phyloP scores from a whole-genome alignment of 2,329 filamentous ascomycete species.

The Thielaviopsis populi region DNA sequence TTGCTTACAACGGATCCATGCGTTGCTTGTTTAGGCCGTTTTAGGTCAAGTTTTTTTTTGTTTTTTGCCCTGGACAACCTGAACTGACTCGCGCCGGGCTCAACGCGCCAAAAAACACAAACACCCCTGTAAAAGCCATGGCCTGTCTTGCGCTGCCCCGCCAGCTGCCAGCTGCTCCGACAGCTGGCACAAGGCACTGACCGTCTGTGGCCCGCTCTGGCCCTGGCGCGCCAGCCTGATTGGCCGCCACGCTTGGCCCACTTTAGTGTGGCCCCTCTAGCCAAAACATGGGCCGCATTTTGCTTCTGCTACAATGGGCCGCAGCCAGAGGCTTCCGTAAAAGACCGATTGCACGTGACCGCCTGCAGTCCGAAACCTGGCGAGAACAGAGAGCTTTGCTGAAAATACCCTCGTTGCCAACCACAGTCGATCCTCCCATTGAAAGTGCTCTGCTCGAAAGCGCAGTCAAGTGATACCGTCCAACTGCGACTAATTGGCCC shows the following conservation, averaged over 20 bases:
- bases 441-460: constrained; percentile 17
- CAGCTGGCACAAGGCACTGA: background rate
- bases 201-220: background rate
- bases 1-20: background rate
- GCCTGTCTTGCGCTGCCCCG: background rate
- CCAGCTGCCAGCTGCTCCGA: background rate
- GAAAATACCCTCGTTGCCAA: constrained; percentile 22
- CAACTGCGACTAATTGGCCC: constrained; percentile 37
- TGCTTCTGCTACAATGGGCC: background rate
- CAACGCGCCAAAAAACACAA: background rate
- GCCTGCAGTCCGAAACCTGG: constrained; percentile 15
- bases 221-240: background rate
- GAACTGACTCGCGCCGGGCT: background rate
- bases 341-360: constrained; percentile 18
- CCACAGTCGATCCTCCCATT: constrained; percentile 21
- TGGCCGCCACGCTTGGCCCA: background rate
- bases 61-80: background rate
- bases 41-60: background rate
- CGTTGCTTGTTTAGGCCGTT: too few species aligned
- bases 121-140: background rate
- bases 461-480: constrained; percentile 35
- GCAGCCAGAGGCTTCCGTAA: constrained; percentile 13
- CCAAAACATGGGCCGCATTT: background rate
- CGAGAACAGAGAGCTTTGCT: constrained; percentile 19
- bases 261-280: background rate